Conservation (phyloP, 2,329 filamentous ascomycete species). For the Huntiella decipiens region DNA sequence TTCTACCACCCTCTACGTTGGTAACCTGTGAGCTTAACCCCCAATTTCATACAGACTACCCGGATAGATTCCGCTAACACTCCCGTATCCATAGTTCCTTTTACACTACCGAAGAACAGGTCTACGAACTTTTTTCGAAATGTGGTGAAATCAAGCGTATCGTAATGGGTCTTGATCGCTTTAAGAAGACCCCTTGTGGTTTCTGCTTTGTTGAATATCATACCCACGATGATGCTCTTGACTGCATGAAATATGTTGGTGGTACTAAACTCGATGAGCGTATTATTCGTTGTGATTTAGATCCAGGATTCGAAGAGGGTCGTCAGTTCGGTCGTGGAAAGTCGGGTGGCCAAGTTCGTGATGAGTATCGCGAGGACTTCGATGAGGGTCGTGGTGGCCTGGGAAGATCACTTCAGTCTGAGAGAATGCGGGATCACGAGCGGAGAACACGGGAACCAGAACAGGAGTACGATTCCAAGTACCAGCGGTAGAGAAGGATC, state of each 20-base stretch:
- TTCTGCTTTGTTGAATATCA: slow-evolving; percentile 99
- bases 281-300: slow-evolving; percentile 84
- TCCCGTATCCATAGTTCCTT: slow-evolving; percentile 44
- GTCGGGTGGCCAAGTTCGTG: slow-evolving; percentile 87
- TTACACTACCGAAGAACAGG: slow-evolving; percentile 97
- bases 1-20: slow-evolving; percentile 91
- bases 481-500: slow-evolving; percentile 5
- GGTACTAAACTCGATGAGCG: slow-evolving; percentile 96
- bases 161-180: slow-evolving; percentile 92
- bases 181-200: slow-evolving; percentile 92
- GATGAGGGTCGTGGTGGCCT: slow-evolving; percentile 86
- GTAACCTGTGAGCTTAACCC: slow-evolving; percentile 50
- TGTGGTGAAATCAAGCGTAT: slow-evolving; percentile 96
- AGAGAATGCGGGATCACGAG: slow-evolving; percentile 25
- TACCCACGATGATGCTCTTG: slow-evolving; percentile 87
- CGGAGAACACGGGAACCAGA: slow-evolving; percentile 17
- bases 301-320: slow-evolving; percentile 90
- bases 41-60: neutral
- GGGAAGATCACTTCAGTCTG: slow-evolving; percentile 52
- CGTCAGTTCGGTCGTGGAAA: slow-evolving; percentile 91
- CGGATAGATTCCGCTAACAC: neutral
- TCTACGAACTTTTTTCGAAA: slow-evolving; percentile 90
- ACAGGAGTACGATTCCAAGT: slow-evolving; percentile 19
- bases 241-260: slow-evolving; percentile 97
- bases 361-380: slow-evolving; percentile 94